phyloP scores from a whole-genome alignment of 1,139 yeast species.

The Suhomyces panamericanus region DNA sequence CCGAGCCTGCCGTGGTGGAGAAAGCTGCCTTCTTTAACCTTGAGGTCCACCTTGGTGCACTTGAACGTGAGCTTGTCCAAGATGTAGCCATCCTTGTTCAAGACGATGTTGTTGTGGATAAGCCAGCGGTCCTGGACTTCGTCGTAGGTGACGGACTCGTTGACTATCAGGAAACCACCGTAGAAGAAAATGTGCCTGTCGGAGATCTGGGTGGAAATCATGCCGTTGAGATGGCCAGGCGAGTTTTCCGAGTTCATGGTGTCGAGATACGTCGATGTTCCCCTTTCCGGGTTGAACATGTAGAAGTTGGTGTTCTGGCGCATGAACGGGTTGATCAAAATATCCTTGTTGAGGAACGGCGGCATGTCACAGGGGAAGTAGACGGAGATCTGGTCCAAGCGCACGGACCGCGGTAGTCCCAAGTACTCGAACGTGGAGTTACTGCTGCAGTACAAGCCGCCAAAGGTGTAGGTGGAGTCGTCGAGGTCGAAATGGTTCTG shows the following conservation, averaged over 20 bases:
- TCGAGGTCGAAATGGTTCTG: constrained; percentile 38
- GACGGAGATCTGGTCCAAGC: constrained; percentile 35
- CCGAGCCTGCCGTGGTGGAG: constrained; percentile 16
- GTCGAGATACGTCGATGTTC: constrained; percentile 36
- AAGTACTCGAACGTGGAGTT: constrained; percentile 25
- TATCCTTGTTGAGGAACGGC: constrained; percentile 38
- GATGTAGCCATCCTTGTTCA: constrained; percentile 41
- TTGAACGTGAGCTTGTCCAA: constrained; percentile 34
- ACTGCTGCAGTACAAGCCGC: constrained; percentile 33
- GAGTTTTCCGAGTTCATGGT: constrained; percentile 20
- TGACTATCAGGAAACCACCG: constrained; percentile 41
- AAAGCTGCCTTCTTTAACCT: constrained; percentile 15
- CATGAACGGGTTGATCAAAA: constrained; percentile 39
- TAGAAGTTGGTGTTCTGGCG: constrained; percentile 29
- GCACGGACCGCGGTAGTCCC: constrained; percentile 38
- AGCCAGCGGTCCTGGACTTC: constrained; percentile 37
- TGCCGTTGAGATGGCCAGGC: constrained; percentile 35
- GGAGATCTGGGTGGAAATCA: constrained; percentile 34
- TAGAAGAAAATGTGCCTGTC: constrained; percentile 40
- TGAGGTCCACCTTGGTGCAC: constrained; percentile 33
- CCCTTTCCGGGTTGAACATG: constrained; percentile 34
- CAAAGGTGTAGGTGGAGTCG: constrained; percentile 38
- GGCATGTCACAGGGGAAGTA: constrained; percentile 44
- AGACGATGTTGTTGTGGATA: constrained; percentile 30
- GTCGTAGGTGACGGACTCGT: constrained; percentile 25